Conservation (phyloP, 108 stramenopile genomes). For the Hondaea fermentalgiana region DNA sequence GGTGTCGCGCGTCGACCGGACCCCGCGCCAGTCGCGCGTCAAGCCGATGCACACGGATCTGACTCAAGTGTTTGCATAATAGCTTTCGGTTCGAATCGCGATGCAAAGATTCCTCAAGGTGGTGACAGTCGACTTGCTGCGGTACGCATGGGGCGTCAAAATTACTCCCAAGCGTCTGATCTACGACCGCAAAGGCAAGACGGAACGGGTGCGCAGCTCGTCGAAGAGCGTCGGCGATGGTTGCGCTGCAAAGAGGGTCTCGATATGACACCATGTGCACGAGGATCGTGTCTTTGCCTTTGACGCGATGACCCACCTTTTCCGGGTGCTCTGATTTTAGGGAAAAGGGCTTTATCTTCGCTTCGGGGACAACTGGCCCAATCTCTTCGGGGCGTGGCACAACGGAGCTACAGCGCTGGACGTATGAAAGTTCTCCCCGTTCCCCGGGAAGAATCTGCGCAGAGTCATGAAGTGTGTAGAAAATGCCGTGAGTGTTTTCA, state of each 20-base stretch:
- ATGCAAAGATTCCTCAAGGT: neutral
- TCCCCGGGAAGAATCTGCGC: neutral
- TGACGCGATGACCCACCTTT: neutral
- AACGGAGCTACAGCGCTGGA: neutral
- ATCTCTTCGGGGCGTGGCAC: neutral
- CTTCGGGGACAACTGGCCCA: neutral
- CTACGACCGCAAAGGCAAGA: conserved; percentile 61
- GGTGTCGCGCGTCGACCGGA: conserved; percentile 69
- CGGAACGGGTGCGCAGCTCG: conserved; percentile 54
- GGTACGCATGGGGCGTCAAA: neutral
- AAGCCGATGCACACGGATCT: neutral
- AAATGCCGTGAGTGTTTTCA: neutral
- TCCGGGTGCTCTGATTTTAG: neutral
- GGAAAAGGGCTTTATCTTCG: neutral
- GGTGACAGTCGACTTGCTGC: neutral
- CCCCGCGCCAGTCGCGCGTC: conserved; percentile 41
- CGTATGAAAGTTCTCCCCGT: neutral
- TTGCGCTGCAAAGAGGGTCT: conserved; percentile 64
- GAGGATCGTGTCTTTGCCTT: conserved; percentile 47
- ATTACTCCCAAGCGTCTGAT: conserved; percentile 35
- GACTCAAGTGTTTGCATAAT: neutral
- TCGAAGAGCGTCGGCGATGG: conserved; percentile 55
- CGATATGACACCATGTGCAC: conserved; percentile 72
- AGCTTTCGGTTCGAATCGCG: neutral
- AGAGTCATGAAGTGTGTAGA: neutral